phyloP scores from a whole-genome alignment of 345 rosid species.

The Moricandia arvensis region DNA sequence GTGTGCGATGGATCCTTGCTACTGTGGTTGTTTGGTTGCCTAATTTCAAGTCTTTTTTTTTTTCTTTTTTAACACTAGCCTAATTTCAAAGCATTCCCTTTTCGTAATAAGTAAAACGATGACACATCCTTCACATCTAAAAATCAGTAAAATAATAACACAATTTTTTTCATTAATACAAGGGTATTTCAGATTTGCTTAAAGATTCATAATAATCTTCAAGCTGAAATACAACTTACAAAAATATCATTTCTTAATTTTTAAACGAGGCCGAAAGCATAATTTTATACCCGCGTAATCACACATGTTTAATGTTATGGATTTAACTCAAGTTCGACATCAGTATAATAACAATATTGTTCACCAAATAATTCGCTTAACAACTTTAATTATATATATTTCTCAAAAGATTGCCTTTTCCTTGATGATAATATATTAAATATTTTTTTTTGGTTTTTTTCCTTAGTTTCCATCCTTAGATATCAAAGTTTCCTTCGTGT shows the following conservation, averaged over 20 bases:
- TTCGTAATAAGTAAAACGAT: background rate
- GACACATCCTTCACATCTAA: constrained; percentile 18
- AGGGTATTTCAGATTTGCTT: no score
- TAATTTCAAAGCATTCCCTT: constrained; percentile 20
- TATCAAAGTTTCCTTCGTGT: background rate
- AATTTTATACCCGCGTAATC: no score
- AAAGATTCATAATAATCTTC: no score
- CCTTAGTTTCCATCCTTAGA: background rate
- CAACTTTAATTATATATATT: background rate
- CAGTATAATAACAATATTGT: background rate
- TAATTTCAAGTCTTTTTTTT: constrained; percentile 10
- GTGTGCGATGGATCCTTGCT: constrained; percentile 32
- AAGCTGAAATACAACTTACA: no score
- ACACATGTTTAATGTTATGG: no score
- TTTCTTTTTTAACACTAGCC: no score
- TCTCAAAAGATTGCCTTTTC: constrained; percentile 10
- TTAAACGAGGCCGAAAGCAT: no score
- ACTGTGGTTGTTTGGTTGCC: constrained; percentile 41
- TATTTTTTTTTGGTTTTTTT: background rate
- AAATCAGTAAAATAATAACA: background rate
- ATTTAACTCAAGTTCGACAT: no score
- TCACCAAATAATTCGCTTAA: constrained; percentile 24
- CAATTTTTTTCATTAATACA: background rate
- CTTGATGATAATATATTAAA: constrained; percentile 4
- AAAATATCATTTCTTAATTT: no score